phyloP scores from a whole-genome alignment of 2,329 filamentous ascomycete genomes.

The Lecanoromycetidae sp. region DNA sequence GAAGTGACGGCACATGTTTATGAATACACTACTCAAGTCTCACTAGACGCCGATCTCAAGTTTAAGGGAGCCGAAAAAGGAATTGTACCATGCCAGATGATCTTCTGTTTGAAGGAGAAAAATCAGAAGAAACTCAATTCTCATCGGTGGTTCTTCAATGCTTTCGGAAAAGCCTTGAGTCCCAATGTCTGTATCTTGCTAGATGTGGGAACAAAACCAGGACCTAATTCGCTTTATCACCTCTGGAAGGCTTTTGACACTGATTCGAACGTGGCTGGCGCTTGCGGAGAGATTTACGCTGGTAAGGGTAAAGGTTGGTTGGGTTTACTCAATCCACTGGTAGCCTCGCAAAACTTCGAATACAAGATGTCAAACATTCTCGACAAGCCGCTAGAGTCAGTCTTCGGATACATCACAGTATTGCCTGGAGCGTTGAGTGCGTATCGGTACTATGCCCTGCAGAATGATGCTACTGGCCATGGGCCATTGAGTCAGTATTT shows the following conservation, averaged over 20 bases:
- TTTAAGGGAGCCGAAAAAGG: conserved; percentile 99
- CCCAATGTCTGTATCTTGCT: conserved; percentile 95
- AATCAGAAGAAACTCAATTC: conserved; percentile 97
- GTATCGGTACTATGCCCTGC: conserved; percentile 88
- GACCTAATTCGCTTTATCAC: conserved; percentile 84
- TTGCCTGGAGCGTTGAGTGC: conserved; percentile 88
- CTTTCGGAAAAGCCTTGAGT: conserved; percentile 81
- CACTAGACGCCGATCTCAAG: conserved; percentile 85
- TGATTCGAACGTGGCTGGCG: conserved; percentile 92
- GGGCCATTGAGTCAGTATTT: conserved; percentile 96
- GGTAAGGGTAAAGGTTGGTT: conserved; percentile 79
- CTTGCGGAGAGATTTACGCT: conserved; percentile 94
- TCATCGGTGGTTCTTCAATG: conserved; percentile 98
- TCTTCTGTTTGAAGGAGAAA: conserved; percentile 96
- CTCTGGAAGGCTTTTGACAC: conserved; percentile 98
- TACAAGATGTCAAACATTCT: conserved; percentile 99
- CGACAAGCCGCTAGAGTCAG: conserved; percentile 91
- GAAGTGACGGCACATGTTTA: conserved; percentile 96
- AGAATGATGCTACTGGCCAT: conserved; percentile 92
- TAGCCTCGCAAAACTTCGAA: conserved; percentile 97
- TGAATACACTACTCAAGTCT: conserved; percentile 97
- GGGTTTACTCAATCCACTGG: conserved; percentile 81
- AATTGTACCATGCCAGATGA: conserved; percentile 94
- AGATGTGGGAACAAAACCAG: conserved; percentile 89
- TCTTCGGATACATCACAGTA: conserved; percentile 97